Base-by-base conservation (phyloP, 805 yeast genomes). In the Hagleromyces aurorensis region DNA sequence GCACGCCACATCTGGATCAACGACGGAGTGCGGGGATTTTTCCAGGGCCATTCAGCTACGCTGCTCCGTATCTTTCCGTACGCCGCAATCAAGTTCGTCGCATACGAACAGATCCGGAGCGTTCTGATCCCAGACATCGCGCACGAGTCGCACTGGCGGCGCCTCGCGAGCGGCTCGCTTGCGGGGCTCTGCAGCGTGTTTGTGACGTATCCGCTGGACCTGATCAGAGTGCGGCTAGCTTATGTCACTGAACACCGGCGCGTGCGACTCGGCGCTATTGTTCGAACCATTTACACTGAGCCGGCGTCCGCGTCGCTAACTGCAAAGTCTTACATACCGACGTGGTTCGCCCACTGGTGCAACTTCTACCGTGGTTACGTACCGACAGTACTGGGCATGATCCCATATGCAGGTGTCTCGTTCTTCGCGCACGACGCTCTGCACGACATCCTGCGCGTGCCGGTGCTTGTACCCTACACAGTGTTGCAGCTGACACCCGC, bases 361-460 rank as follows among this genome's bases (percentile, higher is more conserved):
- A 89, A 87, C 60, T 91, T 87, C 55, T 91, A 89, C 59, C 68
- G 96, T 34, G 98, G 98, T 2, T 91, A 89, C 57, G 72, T 81
- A 6, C 95, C 98, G 12, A 91, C 98, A 0, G 77, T 91, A 25
- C 47, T 87, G 22, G 98, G 98, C 7, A 87, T 91, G 94, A 67
- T 91, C 13, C 98, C 98, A 1, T 91, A 91, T 53, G 98, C 98
- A 1, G 98, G 98, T 7, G 96, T 89, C 3, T 83, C 96, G 3
- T 91, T 91, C 50, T 82, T 86, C 60, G 82, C 95, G 4, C 97
- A 91, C 57, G 98, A 91, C 60, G 54, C 76, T 33, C 65, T 87
- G 34, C 97, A 89, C 57, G 98, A 91, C 58, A 47, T 87, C 2
- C 73, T 91, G 50, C 65, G 95, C 38, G 65, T 79, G n/a, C 64